These are phyloP conservation scores for Russula griseocarnosa DNA, from an alignment of 768 basidiomycete genomes.

Conservation along the genomic window DNA sequence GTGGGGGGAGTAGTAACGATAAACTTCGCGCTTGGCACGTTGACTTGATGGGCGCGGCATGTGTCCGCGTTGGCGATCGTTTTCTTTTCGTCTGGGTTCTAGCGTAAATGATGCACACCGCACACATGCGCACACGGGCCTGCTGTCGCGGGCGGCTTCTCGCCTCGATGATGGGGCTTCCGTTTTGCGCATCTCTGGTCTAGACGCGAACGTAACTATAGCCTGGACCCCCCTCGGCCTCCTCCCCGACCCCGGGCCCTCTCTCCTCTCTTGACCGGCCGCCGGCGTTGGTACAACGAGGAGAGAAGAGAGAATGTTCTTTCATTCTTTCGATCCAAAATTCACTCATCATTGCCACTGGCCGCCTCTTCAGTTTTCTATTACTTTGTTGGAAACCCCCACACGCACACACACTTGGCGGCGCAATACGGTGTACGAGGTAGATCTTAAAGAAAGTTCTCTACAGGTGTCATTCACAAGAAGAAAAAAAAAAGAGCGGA, in stretches of 20 bases:
- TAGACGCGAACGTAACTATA: neutral
- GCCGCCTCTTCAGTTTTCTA: neutral
- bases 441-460: constrained; percentile 11
- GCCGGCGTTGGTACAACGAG: neutral
- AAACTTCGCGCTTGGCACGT: neutral
- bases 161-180: neutral
- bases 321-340: neutral
- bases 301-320: neutral
- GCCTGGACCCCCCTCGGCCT: neutral
- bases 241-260: too few relatives aligned
- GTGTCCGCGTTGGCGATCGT: constrained; percentile 3
- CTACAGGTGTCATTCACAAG: neutral
- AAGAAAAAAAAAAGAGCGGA: neutral
- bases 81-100: neutral
- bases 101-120: neutral
- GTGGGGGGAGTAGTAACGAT: neutral
- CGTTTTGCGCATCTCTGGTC: neutral
- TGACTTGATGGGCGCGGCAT: neutral
- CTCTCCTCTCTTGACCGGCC: neutral
- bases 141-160: neutral
- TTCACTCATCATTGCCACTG: neutral
- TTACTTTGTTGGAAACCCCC: neutral
- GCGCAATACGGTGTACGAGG: neutral
- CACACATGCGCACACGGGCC: neutral
- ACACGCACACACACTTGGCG: neutral